Evolutionary conservation across 768 basidiomycete species (phyloP).

Genomic region (Pleurotus tuber-regium): DNA sequence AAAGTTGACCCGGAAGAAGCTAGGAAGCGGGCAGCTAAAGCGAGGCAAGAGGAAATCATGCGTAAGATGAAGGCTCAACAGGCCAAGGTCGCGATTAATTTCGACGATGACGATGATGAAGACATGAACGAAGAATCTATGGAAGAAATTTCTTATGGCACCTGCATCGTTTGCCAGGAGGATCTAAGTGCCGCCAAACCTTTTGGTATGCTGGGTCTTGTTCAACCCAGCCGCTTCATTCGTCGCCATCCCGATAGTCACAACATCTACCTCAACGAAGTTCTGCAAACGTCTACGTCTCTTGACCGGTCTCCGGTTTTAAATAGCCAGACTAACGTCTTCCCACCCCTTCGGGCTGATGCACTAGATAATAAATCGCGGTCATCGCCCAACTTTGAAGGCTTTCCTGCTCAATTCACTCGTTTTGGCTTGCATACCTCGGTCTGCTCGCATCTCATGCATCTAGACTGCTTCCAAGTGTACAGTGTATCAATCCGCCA

Average conservation of each 20-base stretch:
- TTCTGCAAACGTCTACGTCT: slow-evolving; percentile 57
- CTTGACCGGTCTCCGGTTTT: slow-evolving; percentile 53
- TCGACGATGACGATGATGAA: slow-evolving; percentile 75
- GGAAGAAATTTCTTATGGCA: slow-evolving; percentile 65
- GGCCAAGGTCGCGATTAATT: slow-evolving; percentile 77
- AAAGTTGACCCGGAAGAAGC: slow-evolving; percentile 54
- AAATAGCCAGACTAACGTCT: slow-evolving; percentile 26
- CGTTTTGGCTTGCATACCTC: slow-evolving; percentile 86
- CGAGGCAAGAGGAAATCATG: slow-evolving; percentile 92
- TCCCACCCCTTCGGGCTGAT: slow-evolving; percentile 53
- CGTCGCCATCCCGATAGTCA: slow-evolving; percentile 74
- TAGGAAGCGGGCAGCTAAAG: slow-evolving; percentile 84
- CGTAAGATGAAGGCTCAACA: slow-evolving; percentile 94
- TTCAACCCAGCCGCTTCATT: slow-evolving; percentile 86
- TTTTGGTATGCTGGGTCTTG: slow-evolving; percentile 83
- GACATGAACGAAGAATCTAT: slow-evolving; percentile 50
- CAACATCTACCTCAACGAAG: slow-evolving; percentile 67
- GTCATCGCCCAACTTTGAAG: slow-evolving; percentile 59
- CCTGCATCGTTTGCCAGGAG: slow-evolving; percentile 99
- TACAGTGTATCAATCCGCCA: slow-evolving; percentile 86
- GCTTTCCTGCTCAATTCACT: slow-evolving; percentile 66
- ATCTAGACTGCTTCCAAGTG: slow-evolving; percentile 88
- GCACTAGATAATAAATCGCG: slow-evolving; percentile 41
- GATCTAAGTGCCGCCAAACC: slow-evolving; percentile 69
- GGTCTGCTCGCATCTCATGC: slow-evolving; percentile 97